Conservation (phyloP, 164 flowering plant genomes). For the Houttuynia cordata region DNA sequence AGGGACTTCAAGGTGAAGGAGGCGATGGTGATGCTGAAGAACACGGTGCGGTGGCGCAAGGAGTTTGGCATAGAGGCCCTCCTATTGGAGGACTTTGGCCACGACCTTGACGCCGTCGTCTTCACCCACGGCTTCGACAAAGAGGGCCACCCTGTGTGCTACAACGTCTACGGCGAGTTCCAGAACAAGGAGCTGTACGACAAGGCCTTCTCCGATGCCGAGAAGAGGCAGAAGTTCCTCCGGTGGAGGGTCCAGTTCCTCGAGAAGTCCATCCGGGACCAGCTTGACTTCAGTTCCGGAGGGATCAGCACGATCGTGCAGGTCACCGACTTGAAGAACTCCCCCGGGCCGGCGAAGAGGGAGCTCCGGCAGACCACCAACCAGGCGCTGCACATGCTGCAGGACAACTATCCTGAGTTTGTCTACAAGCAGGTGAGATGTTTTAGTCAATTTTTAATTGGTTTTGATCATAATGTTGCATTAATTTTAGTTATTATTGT, state of each 20-base stretch:
- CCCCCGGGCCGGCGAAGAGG: constrained; percentile 51
- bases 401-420: constrained; percentile 92
- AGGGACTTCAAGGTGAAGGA: constrained; percentile 88
- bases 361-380: constrained; percentile 56
- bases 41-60: constrained; percentile 68
- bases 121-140: constrained; percentile 61
- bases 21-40: constrained; percentile 71
- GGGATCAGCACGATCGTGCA: constrained; percentile 65
- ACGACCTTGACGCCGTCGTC: constrained; percentile 58
- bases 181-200: constrained; percentile 65
- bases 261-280: constrained; percentile 61
- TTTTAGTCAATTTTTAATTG: too few species aligned
- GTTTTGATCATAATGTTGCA: too few species aligned
- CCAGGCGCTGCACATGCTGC: constrained; percentile 60
- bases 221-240: constrained; percentile 56
- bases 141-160: constrained; percentile 84
- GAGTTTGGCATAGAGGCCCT: constrained; percentile 61
- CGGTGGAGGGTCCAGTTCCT: constrained; percentile 73
- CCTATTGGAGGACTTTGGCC: constrained; percentile 52
- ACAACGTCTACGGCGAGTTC: constrained; percentile 80
- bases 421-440: constrained; percentile 82
- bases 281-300: constrained; percentile 65
- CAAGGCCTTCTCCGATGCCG: constrained; percentile 57
- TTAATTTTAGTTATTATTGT: background rate
- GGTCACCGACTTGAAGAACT: constrained; percentile 71